Conservation (phyloP, 208 protist genomes). For the Phytomonas sp. region DNA sequence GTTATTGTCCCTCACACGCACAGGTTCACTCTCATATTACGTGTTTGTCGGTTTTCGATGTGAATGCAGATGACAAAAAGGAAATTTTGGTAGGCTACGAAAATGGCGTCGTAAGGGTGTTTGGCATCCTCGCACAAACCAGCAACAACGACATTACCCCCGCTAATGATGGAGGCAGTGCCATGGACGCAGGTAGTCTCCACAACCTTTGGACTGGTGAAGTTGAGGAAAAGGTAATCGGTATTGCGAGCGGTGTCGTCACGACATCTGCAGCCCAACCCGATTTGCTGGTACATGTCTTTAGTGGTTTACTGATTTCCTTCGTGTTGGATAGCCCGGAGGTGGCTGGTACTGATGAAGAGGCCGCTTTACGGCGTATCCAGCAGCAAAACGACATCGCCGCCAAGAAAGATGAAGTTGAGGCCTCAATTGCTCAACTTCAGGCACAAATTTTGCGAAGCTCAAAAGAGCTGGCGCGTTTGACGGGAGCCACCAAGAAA, state of each 20-base stretch:
- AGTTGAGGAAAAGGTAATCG: constrained; percentile 52
- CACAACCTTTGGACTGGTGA: constrained; percentile 31
- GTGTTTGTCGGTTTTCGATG: constrained; percentile 22
- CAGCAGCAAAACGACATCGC: constrained; percentile 16
- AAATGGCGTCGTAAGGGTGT: constrained; percentile 68
- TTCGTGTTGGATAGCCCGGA: constrained; percentile 45
- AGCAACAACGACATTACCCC: background rate
- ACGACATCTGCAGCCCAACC: constrained; percentile 26
- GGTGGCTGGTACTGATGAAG: constrained; percentile 10
- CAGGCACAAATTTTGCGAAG: constrained; percentile 26
- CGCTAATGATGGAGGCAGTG: background rate
- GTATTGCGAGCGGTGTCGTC: constrained; percentile 54
- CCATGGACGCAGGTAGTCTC: background rate
- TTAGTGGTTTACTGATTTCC: constrained; percentile 61
- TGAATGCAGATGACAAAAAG: constrained; percentile 46
- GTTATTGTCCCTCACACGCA: constrained; percentile 9
- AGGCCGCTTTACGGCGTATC: constrained; percentile 16
- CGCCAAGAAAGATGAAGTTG: constrained; percentile 26
- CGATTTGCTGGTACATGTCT: constrained; percentile 67
- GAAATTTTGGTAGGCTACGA: constrained; percentile 77
- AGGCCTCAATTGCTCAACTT: constrained; percentile 36
- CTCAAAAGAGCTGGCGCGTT: constrained; percentile 30
- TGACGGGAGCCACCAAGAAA: constrained; percentile 15
- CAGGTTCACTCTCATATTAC: constrained; percentile 10
- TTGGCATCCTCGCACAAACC: constrained; percentile 18